Evolutionary conservation across 2,329 filamentous ascomycete species (phyloP).

Genomic region (Cordyceps fumosorosea): DNA sequence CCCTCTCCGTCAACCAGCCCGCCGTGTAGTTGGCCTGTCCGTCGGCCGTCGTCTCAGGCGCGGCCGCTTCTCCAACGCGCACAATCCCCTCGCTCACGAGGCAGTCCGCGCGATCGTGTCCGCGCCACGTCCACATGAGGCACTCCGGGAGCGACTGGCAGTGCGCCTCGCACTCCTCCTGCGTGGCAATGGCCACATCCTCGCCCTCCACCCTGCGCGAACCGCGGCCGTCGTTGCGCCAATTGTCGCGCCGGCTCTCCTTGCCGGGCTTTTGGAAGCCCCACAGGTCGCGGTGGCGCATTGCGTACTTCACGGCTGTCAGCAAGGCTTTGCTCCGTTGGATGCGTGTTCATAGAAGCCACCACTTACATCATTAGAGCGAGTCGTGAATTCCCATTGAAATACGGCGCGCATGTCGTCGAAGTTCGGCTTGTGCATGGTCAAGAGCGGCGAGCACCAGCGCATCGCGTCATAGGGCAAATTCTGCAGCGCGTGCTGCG

Average conservation of each 20-base stretch:
- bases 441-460: constrained; percentile 16
- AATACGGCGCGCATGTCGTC: constrained; percentile 13
- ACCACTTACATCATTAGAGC: constrained; percentile 3
- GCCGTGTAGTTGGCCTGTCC: neutral
- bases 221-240: constrained; percentile 12
- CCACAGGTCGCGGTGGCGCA: constrained; percentile 11
- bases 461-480: constrained; percentile 11
- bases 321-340: neutral
- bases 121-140: constrained; percentile 7
- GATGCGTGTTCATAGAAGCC: neutral
- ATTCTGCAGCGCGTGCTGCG: constrained; percentile 6
- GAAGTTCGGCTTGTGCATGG: constrained; percentile 13
- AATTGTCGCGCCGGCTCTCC: neutral
- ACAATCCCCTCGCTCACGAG: neutral
- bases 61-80: neutral
- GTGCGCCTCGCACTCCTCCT: neutral
- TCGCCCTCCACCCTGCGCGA: neutral
- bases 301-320: neutral
- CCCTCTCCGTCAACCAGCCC: neutral
- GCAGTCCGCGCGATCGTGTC: neutral
- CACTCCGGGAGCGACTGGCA: neutral
- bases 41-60: neutral
- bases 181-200: neutral
- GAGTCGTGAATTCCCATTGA: constrained; percentile 14
- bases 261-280: neutral